Percentiles rank a stretch among this genome's conserved stretches.
Evolutionary conservation across 1,284 basidiomycete species (phyloP).

Genomic region (Ceratobasidium sp.): DNA sequence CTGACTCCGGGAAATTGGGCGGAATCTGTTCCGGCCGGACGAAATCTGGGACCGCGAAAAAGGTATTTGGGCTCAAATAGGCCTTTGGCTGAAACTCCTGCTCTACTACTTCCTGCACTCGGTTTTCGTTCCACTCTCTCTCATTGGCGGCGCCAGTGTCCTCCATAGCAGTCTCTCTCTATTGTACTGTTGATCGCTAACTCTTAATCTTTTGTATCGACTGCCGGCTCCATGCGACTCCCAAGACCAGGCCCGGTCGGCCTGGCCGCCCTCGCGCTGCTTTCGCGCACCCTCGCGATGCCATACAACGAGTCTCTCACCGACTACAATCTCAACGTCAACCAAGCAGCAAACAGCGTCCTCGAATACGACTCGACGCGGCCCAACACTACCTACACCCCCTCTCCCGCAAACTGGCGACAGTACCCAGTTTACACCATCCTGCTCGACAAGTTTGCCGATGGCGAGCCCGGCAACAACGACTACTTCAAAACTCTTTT

Average conservation of each 20-base stretch:
- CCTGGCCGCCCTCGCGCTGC: slow-evolving; percentile 42
- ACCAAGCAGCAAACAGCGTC: slow-evolving; percentile 77
- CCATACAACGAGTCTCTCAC: slow-evolving; percentile 78
- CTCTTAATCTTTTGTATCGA: no score
- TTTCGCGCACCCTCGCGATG: slow-evolving; percentile 41
- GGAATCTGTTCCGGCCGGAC: slow-evolving; percentile 11
- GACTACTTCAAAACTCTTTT: slow-evolving; percentile 85
- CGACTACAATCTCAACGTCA: slow-evolving; percentile 88
- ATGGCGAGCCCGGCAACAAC: slow-evolving; percentile 91
- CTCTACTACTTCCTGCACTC: slow-evolving; percentile 2
- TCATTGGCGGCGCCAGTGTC: slow-evolving; percentile 5
- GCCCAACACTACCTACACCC: slow-evolving; percentile 75
- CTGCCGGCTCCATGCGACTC: slow-evolving; percentile 10
- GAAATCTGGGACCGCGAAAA: slow-evolving; percentile 6
- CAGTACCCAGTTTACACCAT: slow-evolving; percentile 86
- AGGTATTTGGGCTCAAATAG: background rate
- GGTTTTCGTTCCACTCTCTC: background rate
- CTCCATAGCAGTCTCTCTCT: background rate
- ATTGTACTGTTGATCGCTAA: background rate
- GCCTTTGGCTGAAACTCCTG: background rate
- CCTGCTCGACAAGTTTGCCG: slow-evolving; percentile 92
- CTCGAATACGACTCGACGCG: slow-evolving; percentile 77
- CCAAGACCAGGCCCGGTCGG: slow-evolving; percentile 34
- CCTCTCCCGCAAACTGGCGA: slow-evolving; percentile 89
- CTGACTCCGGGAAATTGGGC: no score